Conservation (phyloP, 1,284 basidiomycete species). For the Caloboletus inedulis region DNA sequence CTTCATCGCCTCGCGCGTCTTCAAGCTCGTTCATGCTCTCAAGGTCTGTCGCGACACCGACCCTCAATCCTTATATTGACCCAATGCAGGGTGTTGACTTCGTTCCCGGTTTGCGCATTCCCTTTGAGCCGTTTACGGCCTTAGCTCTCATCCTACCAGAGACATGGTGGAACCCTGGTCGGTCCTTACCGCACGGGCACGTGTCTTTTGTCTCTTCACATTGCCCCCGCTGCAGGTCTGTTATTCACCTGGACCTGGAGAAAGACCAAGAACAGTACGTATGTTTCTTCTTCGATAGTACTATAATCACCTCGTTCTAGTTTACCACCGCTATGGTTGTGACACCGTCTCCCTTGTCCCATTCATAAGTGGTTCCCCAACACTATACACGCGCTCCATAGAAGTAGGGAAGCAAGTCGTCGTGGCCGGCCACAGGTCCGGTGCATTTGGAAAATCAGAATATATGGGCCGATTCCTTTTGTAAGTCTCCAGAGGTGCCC, state of each 20-base stretch:
- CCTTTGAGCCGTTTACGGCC: constrained; percentile 40
- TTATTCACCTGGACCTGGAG: constrained; percentile 40
- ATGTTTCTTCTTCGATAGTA: background rate
- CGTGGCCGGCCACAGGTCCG: constrained; percentile 37
- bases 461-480: constrained; percentile 21
- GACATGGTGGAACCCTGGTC: constrained; percentile 44
- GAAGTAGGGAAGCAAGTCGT: constrained; percentile 48
- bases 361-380: constrained; percentile 38
- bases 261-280: constrained; percentile 24
- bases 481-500: constrained; percentile 1
- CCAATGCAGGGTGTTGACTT: constrained; percentile 32
- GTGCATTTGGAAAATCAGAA: constrained; percentile 42
- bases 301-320: constrained; percentile 24
- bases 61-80: background rate
- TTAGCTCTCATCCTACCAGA: constrained; percentile 39
- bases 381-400: constrained; percentile 46
- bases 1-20: constrained; percentile 10
- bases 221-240: constrained; percentile 10
- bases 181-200: constrained; percentile 10
- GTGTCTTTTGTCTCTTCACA: background rate
- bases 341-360: constrained; percentile 48
- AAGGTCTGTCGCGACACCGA: constrained; percentile 8
- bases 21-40: constrained; percentile 15
- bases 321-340: constrained; percentile 36
- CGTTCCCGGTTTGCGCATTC: constrained; percentile 39